Percentiles rank a stretch among this genome's conserved stretches.
Conservation (phyloP, 2,329 filamentous ascomycete genomes). For the Ophiostoma sp. region DNA sequence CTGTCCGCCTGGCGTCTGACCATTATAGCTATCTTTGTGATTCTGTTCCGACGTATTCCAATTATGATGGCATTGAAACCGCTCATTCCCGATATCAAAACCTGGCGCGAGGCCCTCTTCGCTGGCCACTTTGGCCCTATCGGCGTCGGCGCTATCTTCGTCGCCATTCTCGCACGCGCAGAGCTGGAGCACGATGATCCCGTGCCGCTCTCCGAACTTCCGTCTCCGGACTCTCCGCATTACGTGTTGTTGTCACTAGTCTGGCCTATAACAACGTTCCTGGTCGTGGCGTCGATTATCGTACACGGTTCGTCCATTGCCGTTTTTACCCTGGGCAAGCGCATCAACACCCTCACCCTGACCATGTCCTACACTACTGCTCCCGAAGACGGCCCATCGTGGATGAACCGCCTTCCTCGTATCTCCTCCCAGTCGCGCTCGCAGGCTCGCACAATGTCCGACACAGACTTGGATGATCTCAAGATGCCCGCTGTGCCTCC, state of each 20-base stretch:
- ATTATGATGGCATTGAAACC: conserved; percentile 91
- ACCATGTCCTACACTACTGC: conserved; percentile 95
- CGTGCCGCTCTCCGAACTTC: conserved; percentile 63
- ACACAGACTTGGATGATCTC: conserved; percentile 63
- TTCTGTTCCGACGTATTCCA: conserved; percentile 92
- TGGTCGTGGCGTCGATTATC: conserved; percentile 89
- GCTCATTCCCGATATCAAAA: conserved; percentile 92
- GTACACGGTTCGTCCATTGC: conserved; percentile 98
- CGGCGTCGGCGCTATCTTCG: conserved; percentile 92
- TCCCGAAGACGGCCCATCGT: conserved; percentile 79
- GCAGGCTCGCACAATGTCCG: conserved; percentile 77
- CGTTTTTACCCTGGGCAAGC: conserved; percentile 94
- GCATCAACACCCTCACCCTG: conserved; percentile 91
- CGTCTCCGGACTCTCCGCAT: conserved; percentile 50
- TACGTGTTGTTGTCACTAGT: conserved; percentile 76
- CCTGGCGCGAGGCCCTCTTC: conserved; percentile 94
- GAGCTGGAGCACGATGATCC: conserved; percentile 74
- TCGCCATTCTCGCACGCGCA: conserved; percentile 86
- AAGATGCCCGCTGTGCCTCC: conserved; percentile 58
- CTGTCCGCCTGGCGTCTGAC: conserved; percentile 82
- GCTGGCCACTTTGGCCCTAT: conserved; percentile 97
- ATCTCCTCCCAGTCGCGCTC: conserved; percentile 66
- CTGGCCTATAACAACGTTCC: conserved; percentile 91
- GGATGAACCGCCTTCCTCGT: conserved; percentile 88
- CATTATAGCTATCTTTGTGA: conserved; percentile 88